These are phyloP conservation scores for Boechera divaricarpa DNA, from an alignment of 345 rosid genomes.

Conservation along the genomic window DNA sequence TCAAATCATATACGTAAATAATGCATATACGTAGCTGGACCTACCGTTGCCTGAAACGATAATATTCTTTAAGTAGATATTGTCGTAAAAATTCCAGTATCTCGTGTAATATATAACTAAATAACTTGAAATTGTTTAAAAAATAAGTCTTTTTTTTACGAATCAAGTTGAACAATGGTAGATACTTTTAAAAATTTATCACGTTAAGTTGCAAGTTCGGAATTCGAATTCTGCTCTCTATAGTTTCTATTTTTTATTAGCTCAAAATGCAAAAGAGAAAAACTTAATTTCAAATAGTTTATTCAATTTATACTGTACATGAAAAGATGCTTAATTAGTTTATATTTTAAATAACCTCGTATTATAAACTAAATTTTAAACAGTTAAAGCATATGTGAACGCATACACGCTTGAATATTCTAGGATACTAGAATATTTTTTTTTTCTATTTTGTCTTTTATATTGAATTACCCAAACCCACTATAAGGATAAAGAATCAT, in stretches of 20 bases:
- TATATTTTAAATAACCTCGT: neutral
- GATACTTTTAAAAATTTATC: too few relatives aligned
- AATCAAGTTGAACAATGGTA: too few relatives aligned
- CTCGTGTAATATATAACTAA: neutral
- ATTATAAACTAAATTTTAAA: neutral
- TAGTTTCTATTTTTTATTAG: too few relatives aligned
- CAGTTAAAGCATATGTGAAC: neutral
- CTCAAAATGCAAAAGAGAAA: too few relatives aligned
- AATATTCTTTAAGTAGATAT: conserved; percentile 7
- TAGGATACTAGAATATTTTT: neutral
- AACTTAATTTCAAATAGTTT: too few relatives aligned
- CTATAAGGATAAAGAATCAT: neutral
- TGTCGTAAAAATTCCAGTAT: neutral
- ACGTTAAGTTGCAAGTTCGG: too few relatives aligned
- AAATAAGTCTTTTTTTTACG: neutral
- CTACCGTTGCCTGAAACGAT: conserved; percentile 26
- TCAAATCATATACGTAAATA: neutral
- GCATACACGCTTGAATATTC: neutral
- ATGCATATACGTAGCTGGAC: conserved; percentile 1
- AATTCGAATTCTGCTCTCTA: too few relatives aligned
- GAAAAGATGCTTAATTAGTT: too few relatives aligned
- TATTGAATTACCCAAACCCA: neutral
- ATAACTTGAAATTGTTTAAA: neutral
- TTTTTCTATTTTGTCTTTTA: neutral
- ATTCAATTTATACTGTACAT: too few relatives aligned